Evolutionary conservation across 306 rosid genomes (phyloP), one percentile per base, ranked within the genome.

Genomic region (Rosa lucieae): DNA sequence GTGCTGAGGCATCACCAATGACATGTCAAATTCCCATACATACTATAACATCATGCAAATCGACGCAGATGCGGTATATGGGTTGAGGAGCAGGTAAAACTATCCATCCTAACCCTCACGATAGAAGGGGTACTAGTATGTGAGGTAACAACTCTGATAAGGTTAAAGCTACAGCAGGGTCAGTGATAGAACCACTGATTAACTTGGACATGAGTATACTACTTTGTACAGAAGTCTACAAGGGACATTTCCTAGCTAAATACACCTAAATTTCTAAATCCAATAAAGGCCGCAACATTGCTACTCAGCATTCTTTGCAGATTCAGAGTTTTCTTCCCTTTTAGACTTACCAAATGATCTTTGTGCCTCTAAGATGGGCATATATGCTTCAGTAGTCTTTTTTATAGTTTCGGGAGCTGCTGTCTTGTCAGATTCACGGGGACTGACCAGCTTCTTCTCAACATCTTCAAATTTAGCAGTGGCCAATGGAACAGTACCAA

Each of bases 401-500:
- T 82, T 87, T 47, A 78, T 40, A 51, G 62, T 72, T 56, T 83
- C 90, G 56, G 68, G 69, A 26, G 83, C 80, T 12, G 88, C 52
- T 12, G 88, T 47, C 83, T 79, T 86, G 74, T 89, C 87, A n/a
- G 97, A 26, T 72, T 87, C 96, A 26, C 82, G 85, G 67, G 97
- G 94, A 76, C 87, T 89, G 69, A 62, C 90, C 81, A 89, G 79
- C 86, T 83, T 85, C 92, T 91, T 91, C 88, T 93, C 93, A 40
- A 86, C 87, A 62, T 83, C 87, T 84, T 89, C 96, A 79, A 88
- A 86, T 84, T 93, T 89, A 63, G 97, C 89, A 13, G 92, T 86
- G 78, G 92, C 88, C 85, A 35, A 88, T 14, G 96, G 97, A 17
- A 88, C 88, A 0, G 90, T 86, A 39, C 90, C 92, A 9, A 83